A percentile compares a stretch with the other conserved stretches of the same genome.
Conservation (phyloP, 441 rosid genomes). For the Codiaeum variegatum region DNA sequence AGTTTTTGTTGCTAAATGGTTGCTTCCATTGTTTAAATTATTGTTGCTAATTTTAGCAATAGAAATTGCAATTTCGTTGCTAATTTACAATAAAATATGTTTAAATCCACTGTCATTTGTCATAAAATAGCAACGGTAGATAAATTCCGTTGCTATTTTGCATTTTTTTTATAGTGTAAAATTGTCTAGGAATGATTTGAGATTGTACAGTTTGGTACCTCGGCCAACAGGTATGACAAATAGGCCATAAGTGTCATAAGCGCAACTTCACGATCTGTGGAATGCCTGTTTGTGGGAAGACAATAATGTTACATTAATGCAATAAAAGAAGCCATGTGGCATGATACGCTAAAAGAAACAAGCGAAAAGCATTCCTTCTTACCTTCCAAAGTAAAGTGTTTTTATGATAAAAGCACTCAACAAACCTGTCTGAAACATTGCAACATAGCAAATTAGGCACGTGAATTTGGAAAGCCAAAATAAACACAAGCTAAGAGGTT, state of each 20-base stretch:
- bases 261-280: constrained; percentile 74
- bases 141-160: no score
- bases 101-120: no score
- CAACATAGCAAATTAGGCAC: constrained; percentile 16
- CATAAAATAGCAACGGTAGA: no score
- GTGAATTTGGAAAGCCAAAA: constrained; percentile 1
- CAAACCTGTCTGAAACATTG: constrained; percentile 51
- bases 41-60: no score
- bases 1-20: no score
- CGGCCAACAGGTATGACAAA: constrained; percentile 63
- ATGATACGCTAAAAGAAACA: constrained; percentile 7
- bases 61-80: no score
- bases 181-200: not conserved
- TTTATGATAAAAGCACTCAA: constrained; percentile 68
- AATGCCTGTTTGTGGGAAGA: constrained; percentile 46
- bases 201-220: constrained; percentile 37
- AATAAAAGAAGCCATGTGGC: constrained; percentile 13
- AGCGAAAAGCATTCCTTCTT: not conserved
- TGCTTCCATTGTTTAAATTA: no score
- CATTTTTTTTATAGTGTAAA: no score
- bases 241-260: constrained; percentile 70
- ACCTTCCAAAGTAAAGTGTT: constrained; percentile 73
- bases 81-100: no score
- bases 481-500: not conserved
- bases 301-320: constrained; percentile 4